phyloP scores from a whole-genome alignment of 495 filamentous ascomycete species.

The Penicillium diatomitis region DNA sequence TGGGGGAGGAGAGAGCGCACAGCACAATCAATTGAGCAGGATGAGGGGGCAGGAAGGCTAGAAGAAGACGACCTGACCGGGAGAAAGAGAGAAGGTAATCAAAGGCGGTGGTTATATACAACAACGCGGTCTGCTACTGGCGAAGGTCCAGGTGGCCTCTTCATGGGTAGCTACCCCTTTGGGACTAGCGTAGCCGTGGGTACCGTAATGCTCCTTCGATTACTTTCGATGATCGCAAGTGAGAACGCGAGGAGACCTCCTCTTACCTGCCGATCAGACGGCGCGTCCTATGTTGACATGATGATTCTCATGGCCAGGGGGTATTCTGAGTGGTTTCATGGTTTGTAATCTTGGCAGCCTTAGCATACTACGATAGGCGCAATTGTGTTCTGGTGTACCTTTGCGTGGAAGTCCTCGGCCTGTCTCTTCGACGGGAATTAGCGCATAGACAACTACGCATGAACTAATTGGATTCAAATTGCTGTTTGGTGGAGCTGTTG shows the following conservation, averaged over 20 bases:
- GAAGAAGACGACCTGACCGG: constrained; percentile 6
- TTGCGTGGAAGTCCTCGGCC: too few relatives aligned
- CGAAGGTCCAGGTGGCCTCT: constrained; percentile 39
- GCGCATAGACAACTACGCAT: too few relatives aligned
- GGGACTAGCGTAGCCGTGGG: constrained; percentile 22
- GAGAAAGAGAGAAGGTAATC: constrained; percentile 10
- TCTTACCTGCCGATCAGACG: too few relatives aligned
- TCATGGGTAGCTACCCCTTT: constrained; percentile 23
- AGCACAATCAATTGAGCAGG: constrained; percentile 2
- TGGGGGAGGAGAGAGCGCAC: constrained; percentile 18
- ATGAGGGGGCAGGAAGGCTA: constrained; percentile 1
- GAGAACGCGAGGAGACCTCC: neutral
- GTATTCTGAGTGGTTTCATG: too few relatives aligned
- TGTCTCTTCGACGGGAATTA: too few relatives aligned
- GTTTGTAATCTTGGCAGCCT: too few relatives aligned
- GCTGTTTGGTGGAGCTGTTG: too few relatives aligned
- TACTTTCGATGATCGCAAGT: constrained; percentile 4
- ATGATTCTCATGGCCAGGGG: too few relatives aligned
- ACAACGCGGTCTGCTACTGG: constrained; percentile 2
- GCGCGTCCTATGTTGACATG: too few relatives aligned
- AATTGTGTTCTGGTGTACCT: too few relatives aligned
- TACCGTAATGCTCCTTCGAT: constrained; percentile 11
- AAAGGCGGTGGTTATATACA: constrained; percentile 29
- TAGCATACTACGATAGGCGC: too few relatives aligned
- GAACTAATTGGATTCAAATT: too few relatives aligned